Conservation (phyloP, 1,139 yeast species). For the Meyerozyma carpophila region DNA sequence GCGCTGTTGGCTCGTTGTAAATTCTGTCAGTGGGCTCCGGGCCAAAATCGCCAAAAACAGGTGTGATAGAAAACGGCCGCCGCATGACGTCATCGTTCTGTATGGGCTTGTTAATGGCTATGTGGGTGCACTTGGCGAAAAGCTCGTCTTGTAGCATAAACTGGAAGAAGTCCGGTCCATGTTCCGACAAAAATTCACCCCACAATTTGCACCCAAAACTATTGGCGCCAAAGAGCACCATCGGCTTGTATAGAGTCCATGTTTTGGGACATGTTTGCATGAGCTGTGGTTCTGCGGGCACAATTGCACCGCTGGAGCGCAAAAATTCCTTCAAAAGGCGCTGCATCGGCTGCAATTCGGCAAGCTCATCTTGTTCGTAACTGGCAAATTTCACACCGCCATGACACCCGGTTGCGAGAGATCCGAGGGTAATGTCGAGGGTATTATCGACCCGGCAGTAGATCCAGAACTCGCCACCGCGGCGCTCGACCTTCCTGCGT, state of each 20-base stretch:
- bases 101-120: conserved; percentile 72
- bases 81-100: conserved; percentile 51
- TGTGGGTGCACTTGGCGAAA: conserved; percentile 41
- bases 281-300: not conserved
- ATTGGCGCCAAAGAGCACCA: conserved; percentile 49
- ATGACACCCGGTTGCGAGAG: not conserved
- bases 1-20: conserved; percentile 31
- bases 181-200: conserved; percentile 16
- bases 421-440: not conserved
- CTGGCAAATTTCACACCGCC: not conserved
- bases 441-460: not conserved
- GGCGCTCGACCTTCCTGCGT: conserved; percentile 17
- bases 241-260: conserved; percentile 64
- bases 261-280: conserved; percentile 32
- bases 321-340: not conserved
- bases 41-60: conserved; percentile 66
- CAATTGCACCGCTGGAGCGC: not conserved
- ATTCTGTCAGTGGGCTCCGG: conserved; percentile 23
- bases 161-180: conserved; percentile 17
- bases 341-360: not conserved
- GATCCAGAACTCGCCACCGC: conserved; percentile 8
- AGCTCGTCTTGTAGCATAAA: conserved; percentile 12
- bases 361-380: not conserved
- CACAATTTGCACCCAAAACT: conserved; percentile 36
- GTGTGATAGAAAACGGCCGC: conserved; percentile 53